These are phyloP conservation scores for Cordyceps sp. DNA, from an alignment of 2,329 filamentous ascomycete species.

Conservation along the genomic window DNA sequence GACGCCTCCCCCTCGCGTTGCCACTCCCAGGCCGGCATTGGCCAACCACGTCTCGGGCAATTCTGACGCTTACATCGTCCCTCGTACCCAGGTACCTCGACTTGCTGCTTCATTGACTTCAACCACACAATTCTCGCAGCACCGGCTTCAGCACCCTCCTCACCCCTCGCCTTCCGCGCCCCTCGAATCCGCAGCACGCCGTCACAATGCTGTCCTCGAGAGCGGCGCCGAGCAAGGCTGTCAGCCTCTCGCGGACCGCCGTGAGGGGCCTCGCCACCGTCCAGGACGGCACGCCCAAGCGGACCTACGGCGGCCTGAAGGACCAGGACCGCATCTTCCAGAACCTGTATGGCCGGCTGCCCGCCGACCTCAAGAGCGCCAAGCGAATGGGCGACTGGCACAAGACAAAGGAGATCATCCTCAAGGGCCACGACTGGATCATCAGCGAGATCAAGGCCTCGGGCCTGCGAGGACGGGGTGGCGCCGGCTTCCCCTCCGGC, in stretches of 20 bases:
- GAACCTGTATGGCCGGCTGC: constrained; percentile 91
- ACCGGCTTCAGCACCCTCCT: constrained; percentile 14
- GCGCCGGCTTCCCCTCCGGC: constrained; percentile 93
- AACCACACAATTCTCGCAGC: too few relatives aligned
- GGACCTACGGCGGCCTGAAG: constrained; percentile 68
- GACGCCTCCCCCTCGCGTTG: too few relatives aligned
- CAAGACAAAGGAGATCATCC: constrained; percentile 95
- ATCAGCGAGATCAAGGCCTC: constrained; percentile 96
- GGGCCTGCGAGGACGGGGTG: constrained; percentile 85
- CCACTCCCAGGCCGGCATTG: constrained; percentile 14
- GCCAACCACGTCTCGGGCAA: constrained; percentile 22
- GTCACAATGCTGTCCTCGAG: constrained; percentile 27
- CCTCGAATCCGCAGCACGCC: constrained; percentile 7
- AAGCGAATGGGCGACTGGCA: constrained; percentile 99
- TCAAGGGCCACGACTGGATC: constrained; percentile 98
- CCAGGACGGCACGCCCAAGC: constrained; percentile 54
- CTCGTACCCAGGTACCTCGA: background rate
- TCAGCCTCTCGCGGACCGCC: constrained; percentile 24
- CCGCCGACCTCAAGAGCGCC: constrained; percentile 78
- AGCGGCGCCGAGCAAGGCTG: constrained; percentile 21
- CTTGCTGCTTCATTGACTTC: too few relatives aligned
- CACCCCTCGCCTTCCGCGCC: constrained; percentile 3
- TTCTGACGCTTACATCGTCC: constrained; percentile 17
- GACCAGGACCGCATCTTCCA: constrained; percentile 99
- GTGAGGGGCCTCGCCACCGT: constrained; percentile 66